Evolutionary conservation across 805 yeast species (phyloP), one percentile per base, ranked within the genome.

Genomic region (Lipomyces sp.): DNA sequence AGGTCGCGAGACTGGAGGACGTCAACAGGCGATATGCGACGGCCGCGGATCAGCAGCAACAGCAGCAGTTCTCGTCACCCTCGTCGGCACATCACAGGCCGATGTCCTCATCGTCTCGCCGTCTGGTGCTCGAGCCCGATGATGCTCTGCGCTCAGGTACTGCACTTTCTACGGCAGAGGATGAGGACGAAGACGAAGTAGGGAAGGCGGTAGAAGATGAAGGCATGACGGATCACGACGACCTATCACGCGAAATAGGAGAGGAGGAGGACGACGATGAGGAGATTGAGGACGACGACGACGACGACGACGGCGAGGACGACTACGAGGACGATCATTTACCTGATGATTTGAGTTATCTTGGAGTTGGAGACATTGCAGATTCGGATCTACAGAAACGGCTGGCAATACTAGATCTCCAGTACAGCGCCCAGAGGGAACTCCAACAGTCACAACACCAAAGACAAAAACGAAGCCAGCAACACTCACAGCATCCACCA

Each of bases 1-100:
- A 52, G 24, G 57, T 52, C 13, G 39, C 57, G 7, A 35, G 53
- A 26, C 34, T 52, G 21, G 57, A 52, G 26, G 53, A 43, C 16
- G 38, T 43, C 19, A 39, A 39, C 19, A 34, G 45, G 26, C 21
- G 44, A 44, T 23, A 7, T 26, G 6, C 10, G 29, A 10, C 29
- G 10, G 4, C 31, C 16, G 22, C 37, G 16, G 31, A n/a, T 16
- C 44, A 19, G n/a, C 45, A 34, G 37, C 29, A 31, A 28, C 28
- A 21, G 26, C 24, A 16, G 29, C 29, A 6, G 10, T n/a, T n/a
- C n/a, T n/a, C n/a, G n/a, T n/a, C n/a, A n/a, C n/a, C n/a, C n/a
- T n/a, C 29, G 29, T 26, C 29, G 29, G 10, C 29, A 26, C 29
- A 26, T 6, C 29, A 26, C 6, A 10, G 6, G 29, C 29, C 6